A percentile compares a stretch with the other conserved stretches of the same genome.
phyloP scores from a whole-genome alignment of 805 yeast species.

The Yarrowia sp. region DNA sequence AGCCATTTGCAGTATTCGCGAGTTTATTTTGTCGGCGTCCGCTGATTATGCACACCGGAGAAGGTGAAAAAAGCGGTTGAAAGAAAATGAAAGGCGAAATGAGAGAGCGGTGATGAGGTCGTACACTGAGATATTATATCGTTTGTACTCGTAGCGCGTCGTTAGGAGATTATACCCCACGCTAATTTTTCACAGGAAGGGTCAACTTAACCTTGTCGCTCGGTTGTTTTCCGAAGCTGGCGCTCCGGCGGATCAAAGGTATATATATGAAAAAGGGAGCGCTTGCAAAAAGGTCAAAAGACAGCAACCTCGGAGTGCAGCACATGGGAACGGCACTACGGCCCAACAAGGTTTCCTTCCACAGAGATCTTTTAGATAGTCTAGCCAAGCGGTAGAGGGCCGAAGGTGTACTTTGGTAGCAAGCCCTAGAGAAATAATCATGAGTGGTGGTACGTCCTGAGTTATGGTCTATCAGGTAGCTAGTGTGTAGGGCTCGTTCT shows the following conservation, averaged over 20 bases:
- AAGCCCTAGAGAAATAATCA: no score
- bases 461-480: no score
- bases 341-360: not conserved
- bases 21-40: conserved; percentile 3
- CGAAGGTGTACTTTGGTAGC: no score
- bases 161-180: not conserved
- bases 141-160: no score
- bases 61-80: not conserved
- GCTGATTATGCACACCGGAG: conserved; percentile 2
- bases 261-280: conserved; percentile 5
- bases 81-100: no score
- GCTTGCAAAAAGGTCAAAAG: not conserved
- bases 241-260: not conserved
- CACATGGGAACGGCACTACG: conserved; percentile 21
- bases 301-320: conserved; percentile 11
- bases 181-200: conserved; percentile 1
- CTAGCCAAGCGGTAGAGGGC: no score
- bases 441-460: no score
- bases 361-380: conserved; percentile 19
- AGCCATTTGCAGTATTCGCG: conserved; percentile 4
- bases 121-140: no score
- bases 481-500: no score
- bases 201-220: not conserved
- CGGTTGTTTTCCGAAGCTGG: not conserved
- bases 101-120: no score